Evolutionary conservation across 2,329 filamentous ascomycete genomes (phyloP), one percentile per base, ranked within the genome.

Genomic region (Mycosphaerella sp.): DNA sequence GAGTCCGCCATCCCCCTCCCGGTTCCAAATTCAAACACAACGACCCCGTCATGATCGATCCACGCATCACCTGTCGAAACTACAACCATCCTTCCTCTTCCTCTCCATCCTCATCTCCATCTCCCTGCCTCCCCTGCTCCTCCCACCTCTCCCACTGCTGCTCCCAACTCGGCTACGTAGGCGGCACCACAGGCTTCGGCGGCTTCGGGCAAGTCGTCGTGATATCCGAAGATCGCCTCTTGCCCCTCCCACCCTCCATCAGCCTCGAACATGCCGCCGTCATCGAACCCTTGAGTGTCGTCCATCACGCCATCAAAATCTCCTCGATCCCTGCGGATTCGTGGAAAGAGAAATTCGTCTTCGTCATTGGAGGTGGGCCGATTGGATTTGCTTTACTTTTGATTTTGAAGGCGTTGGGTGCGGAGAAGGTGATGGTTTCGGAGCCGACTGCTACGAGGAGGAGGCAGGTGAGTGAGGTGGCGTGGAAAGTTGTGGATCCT

Each of bases 281-380:
- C 2, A 59, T 64, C 11, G 62, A 64, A 43, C 62, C 62, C 2
- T 48, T 64, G 17, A 57, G 51, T 11, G 56, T 64, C 17, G 61
- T 57, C 6, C 45, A 59, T 36, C 57, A 61, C 45, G 62, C 61
- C 7, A 41, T 64, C 14, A 58, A 55, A 44, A 49, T 61, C 10
- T 55, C 58, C 9, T 55, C 55, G 4, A 36, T 62, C 5, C 31
- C 36, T 4, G 3, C 1, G 48, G 56, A 6, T 6, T 26, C 26
- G 26, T 62, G 56, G 51, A 51, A 34, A 31, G 55, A 56, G 1
- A 58, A 49, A 14, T 51, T 54, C 34, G 54, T 61, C n/a, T 38
- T 64, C 26, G 59, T 64, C 5, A 14, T 64, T 4, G 62, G 62
- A 2, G 62, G 62, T 2, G 62, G 62, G 6, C 62, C 62, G 8